These are phyloP conservation scores for Nannochloris sp. DNA, from an alignment of 139 green algal species.

Conservation along the genomic window DNA sequence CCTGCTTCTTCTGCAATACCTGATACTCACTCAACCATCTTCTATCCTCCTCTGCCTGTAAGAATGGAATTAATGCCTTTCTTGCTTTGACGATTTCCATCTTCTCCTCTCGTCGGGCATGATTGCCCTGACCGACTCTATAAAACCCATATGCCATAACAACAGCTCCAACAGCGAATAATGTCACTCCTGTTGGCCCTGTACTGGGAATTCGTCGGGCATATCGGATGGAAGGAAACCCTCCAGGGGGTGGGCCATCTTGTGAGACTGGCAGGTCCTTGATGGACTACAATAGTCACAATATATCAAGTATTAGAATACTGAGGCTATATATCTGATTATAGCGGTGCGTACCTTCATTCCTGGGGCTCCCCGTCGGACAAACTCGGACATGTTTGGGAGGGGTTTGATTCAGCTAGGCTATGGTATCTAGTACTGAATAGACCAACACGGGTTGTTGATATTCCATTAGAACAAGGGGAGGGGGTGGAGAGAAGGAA, in stretches of 20 bases:
- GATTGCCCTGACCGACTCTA: constrained; percentile 53
- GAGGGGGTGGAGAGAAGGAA: too few relatives aligned
- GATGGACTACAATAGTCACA: constrained; percentile 50
- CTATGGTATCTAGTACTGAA: neutral
- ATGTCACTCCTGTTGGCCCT: constrained; percentile 69
- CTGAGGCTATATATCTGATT: neutral
- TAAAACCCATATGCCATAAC: constrained; percentile 89
- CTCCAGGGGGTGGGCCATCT: constrained; percentile 79
- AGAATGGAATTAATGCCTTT: constrained; percentile 44
- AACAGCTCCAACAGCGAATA: constrained; percentile 65
- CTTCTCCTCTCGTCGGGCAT: constrained; percentile 24
- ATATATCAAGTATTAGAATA: neutral
- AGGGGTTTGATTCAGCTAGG: neutral
- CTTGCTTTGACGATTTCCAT: constrained; percentile 42
- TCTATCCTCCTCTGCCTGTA: constrained; percentile 72
- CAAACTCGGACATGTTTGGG: constrained; percentile 69
- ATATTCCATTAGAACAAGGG: too few relatives aligned
- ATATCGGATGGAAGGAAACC: constrained; percentile 82
- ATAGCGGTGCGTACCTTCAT: constrained; percentile 59
- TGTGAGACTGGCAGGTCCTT: constrained; percentile 84
- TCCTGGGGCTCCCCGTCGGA: constrained; percentile 60
- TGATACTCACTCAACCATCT: constrained; percentile 43
- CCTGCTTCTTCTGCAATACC: constrained; percentile 40
- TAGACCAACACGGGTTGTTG: neutral
- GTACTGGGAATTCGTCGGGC: constrained; percentile 74